phyloP scores from a whole-genome alignment of 345 rosid genomes.

The Hibiscus syriacus region DNA sequence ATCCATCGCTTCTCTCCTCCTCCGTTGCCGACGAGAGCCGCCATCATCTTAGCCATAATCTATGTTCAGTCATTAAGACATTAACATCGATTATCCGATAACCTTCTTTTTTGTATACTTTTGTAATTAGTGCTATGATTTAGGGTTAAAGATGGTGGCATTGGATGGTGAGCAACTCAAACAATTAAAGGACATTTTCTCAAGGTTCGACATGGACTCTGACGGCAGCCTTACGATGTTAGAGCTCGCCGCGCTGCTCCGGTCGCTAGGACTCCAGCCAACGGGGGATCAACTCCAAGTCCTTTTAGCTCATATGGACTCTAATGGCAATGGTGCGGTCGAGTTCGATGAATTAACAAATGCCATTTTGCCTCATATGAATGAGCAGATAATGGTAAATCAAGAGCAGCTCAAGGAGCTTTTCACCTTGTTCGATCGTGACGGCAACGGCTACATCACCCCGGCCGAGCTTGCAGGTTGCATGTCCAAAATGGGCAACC shows the following conservation, averaged over 20 bases:
- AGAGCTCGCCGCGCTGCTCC: conserved; percentile 79
- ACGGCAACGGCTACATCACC: conserved; percentile 75
- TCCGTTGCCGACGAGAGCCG: neutral
- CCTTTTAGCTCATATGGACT: conserved; percentile 62
- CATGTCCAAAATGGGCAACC: conserved; percentile 90
- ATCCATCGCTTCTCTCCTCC: neutral
- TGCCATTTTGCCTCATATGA: conserved; percentile 48
- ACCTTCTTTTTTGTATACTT: neutral
- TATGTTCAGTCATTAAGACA: neutral
- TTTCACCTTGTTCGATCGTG: conserved; percentile 64
- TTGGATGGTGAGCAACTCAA: conserved; percentile 37
- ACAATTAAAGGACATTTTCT: conserved; percentile 53
- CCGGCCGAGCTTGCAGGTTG: conserved; percentile 71
- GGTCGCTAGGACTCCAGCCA: conserved; percentile 72
- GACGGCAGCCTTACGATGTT: conserved; percentile 85
- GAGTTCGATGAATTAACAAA: conserved; percentile 67
- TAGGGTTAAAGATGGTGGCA: neutral
- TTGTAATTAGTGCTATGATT: neutral
- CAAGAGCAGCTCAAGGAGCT: conserved; percentile 55
- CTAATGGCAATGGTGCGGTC: conserved; percentile 69
- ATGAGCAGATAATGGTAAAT: conserved; percentile 44
- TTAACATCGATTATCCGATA: neutral
- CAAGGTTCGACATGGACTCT: conserved; percentile 72
- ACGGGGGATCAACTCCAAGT: conserved; percentile 67
- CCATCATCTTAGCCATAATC: neutral